Base-by-base conservation (phyloP, 2,329 filamentous ascomycete species). In the Arthrobotrys musiformis region DNA sequence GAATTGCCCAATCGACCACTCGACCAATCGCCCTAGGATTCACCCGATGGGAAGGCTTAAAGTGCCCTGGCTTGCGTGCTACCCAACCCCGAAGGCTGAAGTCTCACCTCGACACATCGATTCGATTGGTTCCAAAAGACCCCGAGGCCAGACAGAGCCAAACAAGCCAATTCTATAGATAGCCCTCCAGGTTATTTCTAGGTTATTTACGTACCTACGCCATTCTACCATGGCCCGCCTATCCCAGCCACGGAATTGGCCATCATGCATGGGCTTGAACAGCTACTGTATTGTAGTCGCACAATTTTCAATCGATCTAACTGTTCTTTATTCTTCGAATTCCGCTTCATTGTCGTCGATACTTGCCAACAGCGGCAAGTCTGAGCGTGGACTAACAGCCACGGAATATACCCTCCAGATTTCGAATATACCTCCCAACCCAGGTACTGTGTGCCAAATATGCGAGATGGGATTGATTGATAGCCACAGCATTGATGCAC, bases 81-180 rank as follows among this genome's bases (percentile, higher is more conserved):
- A 26, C 13, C 33, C 13, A 8, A n/a, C n/a, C 54, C 54, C 54
- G 30, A 33, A 58, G 19, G 33, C 19, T 33, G 17, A 40, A 58
- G 54, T 58, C 54, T 58, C 54, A 58, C 30, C 54, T 40, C 54
- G 54, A 58, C 54, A 58, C 54, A n/a, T 33, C 30, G 54, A 58
- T 40, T 58, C 52, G 17, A 58, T 58, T 58, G 54, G 54, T 17
- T 33, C 54, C 40, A 33, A n/a, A n/a, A 58, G 54, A 58, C 54
- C 33, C 54, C 30, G 33, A 58, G 54, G 54, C 33, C 19, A 40
- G 33, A 37, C 54, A 40, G 11, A 28, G 54, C 54, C 54, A 56
- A 35, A 56, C 50, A 35, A 56, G 28, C 50, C 26, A n/a, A 35
- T 56, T 56, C 50, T 56, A 56, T 56, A 56, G 50, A 56, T 56